Conservation (phyloP, 2,329 filamentous ascomycete genomes). For the Grosmannia serpens region DNA sequence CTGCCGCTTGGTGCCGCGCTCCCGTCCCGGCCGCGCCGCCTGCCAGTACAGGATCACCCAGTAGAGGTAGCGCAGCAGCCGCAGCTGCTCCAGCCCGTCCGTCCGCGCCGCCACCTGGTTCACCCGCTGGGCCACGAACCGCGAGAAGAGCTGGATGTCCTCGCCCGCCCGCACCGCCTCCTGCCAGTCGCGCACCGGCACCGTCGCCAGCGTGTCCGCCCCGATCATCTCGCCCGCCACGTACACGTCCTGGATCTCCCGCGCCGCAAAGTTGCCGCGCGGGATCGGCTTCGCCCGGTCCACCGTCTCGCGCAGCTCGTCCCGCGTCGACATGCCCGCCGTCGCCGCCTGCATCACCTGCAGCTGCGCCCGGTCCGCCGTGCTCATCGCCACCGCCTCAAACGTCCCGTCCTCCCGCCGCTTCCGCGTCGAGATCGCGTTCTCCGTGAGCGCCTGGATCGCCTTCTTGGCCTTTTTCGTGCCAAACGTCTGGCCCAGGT, state of each 20-base stretch:
- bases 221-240: constrained; percentile 55
- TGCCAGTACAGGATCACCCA: constrained; percentile 44
- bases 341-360: constrained; percentile 50
- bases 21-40: constrained; percentile 31
- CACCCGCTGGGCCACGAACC: constrained; percentile 55
- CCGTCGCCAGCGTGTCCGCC: constrained; percentile 50
- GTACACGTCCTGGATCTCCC: constrained; percentile 63
- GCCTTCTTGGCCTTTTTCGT: constrained; percentile 79
- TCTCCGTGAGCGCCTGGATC: constrained; percentile 55
- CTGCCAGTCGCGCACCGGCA: constrained; percentile 66
- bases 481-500: constrained; percentile 68
- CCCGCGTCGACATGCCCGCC: constrained; percentile 36
- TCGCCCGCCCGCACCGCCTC: constrained; percentile 49
- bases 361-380: constrained; percentile 48
- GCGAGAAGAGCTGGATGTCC: constrained; percentile 44
- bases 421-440: constrained; percentile 44
- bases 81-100: constrained; percentile 39
- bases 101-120: constrained; percentile 40
- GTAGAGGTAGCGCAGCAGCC: constrained; percentile 48
- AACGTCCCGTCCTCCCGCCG: constrained; percentile 34
- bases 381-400: constrained; percentile 11
- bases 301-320: constrained; percentile 32
- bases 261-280: constrained; percentile 53
- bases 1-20: constrained; percentile 37
- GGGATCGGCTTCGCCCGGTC: constrained; percentile 65